Base-by-base conservation (phyloP, 2,329 filamentous ascomycete genomes). In the Alternaria ventricosa region DNA sequence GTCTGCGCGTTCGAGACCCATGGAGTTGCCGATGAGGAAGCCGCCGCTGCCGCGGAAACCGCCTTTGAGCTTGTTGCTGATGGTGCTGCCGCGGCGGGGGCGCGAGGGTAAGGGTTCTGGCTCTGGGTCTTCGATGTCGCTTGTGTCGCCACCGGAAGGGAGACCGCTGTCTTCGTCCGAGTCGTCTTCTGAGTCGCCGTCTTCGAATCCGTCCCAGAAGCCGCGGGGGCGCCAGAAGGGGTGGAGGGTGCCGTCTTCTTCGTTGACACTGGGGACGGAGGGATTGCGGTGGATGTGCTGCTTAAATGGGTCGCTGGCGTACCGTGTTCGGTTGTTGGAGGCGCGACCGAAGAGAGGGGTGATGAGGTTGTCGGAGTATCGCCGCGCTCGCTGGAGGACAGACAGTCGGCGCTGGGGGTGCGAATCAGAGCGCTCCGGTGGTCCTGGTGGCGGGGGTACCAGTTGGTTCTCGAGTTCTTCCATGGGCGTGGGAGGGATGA, bases 201-300 rank as follows among this genome's bases (percentile, higher is more conserved):
- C 79, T n/a, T 77, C 75, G 55, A 81, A 87, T 43, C 86, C 86
- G 43, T 89, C 87, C 87, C 87, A 90, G 76, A 89, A 89, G n/a
- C 84, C 84, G 41, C 85, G 84, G 2, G 88, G 88, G 22, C 85
- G 83, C 88, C 88, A 90, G 72, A 89, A 88, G 2, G 88, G 87
- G 67, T 89, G 85, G 6, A 88, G 75, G 44, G 82, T 83, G 46
- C 81, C 81, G 57, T 87, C 83, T 50, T 76, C 71, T 18, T 78
- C 75, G 20, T 70, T 74, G 12, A 79, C 75, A 6, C 66, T 75
- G 1, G 76, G 77, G 0, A 77, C 67, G 1, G 68, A 70, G 11
- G 68, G 70, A 25, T 69, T 72, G 7, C 63, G 66, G 23, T 68
- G 66, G 30, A 60, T 68, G 9, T 64, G 63, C 36, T 41, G 36